Evolutionary conservation across 495 filamentous ascomycete species (phyloP).

Genomic region (Penicillium flavigenum): DNA sequence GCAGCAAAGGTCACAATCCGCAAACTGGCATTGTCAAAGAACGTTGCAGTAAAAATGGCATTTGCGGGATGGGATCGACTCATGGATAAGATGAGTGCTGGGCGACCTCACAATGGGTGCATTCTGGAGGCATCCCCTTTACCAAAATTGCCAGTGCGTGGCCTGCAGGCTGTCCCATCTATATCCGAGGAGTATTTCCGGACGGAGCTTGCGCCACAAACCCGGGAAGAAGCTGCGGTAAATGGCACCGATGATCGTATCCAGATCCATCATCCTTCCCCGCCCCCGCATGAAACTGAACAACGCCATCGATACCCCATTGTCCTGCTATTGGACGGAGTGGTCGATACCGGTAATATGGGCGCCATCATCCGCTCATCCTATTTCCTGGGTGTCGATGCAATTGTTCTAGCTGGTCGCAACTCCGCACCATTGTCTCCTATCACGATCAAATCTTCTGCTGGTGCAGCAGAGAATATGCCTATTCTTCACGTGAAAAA

Average conservation of each 20-base stretch:
- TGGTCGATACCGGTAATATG: constrained; percentile 85
- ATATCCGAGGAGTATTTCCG: constrained; percentile 47
- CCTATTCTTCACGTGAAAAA: constrained; percentile 65
- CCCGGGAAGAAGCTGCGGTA: constrained; percentile 65
- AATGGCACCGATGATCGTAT: constrained; percentile 58
- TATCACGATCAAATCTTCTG: constrained; percentile 79
- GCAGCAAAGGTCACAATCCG: constrained; percentile 48
- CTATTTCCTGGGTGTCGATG: constrained; percentile 80
- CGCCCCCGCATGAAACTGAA: constrained; percentile 10
- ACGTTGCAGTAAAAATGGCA: constrained; percentile 54
- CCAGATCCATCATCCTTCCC: constrained; percentile 31
- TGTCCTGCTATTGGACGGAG: constrained; percentile 76
- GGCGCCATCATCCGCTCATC: constrained; percentile 85
- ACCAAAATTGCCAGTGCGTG: constrained; percentile 66
- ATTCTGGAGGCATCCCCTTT: constrained; percentile 85
- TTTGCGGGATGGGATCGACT: constrained; percentile 57
- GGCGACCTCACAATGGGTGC: constrained; percentile 88
- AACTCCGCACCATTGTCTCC: constrained; percentile 71
- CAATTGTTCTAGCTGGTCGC: constrained; percentile 63
- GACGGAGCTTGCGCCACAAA: constrained; percentile 65
- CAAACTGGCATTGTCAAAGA: constrained; percentile 56
- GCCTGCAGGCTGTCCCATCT: constrained; percentile 50
- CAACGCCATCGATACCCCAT: constrained; percentile 62
- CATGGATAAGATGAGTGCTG: constrained; percentile 77
- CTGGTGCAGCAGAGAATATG: constrained; percentile 79